phyloP scores from a whole-genome alignment of 805 yeast species.

The Sugiyamaella americana region DNA sequence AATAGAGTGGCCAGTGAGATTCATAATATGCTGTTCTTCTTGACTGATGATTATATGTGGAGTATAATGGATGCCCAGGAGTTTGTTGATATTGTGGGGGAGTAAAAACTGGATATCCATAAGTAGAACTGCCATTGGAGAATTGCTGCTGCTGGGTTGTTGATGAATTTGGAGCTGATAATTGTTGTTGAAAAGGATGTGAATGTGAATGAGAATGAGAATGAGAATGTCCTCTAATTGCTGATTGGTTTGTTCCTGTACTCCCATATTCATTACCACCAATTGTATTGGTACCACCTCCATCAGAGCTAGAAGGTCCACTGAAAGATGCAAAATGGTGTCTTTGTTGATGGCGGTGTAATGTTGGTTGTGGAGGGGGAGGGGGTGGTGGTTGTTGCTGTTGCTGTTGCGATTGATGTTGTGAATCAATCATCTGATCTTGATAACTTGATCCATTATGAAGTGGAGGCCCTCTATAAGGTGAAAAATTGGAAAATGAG shows the following conservation, averaged over 20 bases:
- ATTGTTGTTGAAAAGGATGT: too few species aligned
- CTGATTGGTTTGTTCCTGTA: background rate
- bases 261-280: background rate
- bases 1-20: conserved; percentile 45
- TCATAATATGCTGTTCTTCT: conserved; percentile 40
- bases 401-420: conserved; percentile 16
- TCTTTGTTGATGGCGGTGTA: too few species aligned
- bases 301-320: background rate
- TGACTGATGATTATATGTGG: conserved; percentile 1
- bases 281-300: background rate
- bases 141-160: background rate
- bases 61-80: background rate
- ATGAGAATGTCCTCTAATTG: background rate
- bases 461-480: conserved; percentile 4
- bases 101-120: background rate
- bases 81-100: background rate
- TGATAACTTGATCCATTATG: background rate
- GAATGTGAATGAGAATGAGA: background rate
- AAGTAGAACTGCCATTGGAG: background rate
- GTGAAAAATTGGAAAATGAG: conserved; percentile 26
- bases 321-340: background rate
- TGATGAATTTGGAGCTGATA: background rate
- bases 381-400: conserved; percentile 13
- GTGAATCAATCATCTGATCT: conserved; percentile 2
- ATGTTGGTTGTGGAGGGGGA: too few species aligned